Evolutionary conservation across 1,139 yeast species (phyloP).

Genomic region (Saccharomycopsis phalli): DNA sequence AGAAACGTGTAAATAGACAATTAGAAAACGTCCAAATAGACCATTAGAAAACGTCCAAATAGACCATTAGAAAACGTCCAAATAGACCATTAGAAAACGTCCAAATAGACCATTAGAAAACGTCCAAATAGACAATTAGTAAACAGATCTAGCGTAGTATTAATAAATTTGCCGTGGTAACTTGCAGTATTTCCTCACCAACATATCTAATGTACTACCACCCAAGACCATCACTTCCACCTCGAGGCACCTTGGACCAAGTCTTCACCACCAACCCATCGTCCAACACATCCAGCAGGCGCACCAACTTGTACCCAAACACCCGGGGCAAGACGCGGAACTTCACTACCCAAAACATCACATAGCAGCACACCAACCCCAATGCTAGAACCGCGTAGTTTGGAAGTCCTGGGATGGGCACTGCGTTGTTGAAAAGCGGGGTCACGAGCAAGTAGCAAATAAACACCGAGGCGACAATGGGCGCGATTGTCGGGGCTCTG

Average conservation of each 20-base stretch:
- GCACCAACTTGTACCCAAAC: slow-evolving; percentile 35
- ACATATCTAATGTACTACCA: slow-evolving; percentile 2
- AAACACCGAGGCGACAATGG: slow-evolving; percentile 33
- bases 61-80: too few relatives aligned
- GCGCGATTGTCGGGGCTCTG: slow-evolving; percentile 39
- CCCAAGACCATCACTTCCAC: too few relatives aligned
- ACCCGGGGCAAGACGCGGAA: slow-evolving; percentile 39
- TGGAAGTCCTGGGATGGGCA: slow-evolving; percentile 40
- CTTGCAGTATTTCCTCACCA: background rate
- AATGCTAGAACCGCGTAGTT: slow-evolving; percentile 40
- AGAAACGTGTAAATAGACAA: too few relatives aligned
- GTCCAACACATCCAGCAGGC: slow-evolving; percentile 32
- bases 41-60: too few relatives aligned
- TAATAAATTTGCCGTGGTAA: too few relatives aligned
- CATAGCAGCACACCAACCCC: slow-evolving; percentile 29
- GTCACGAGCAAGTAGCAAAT: slow-evolving; percentile 36
- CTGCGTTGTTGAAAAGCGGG: slow-evolving; percentile 41
- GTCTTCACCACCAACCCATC: slow-evolving; percentile 49
- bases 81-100: too few relatives aligned
- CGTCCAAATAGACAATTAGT: too few relatives aligned
- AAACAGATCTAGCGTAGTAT: too few relatives aligned
- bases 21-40: too few relatives aligned
- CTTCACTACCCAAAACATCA: slow-evolving; percentile 40
- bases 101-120: too few relatives aligned
- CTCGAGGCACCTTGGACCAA: slow-evolving; percentile 39